phyloP scores from a whole-genome alignment of 129 eudicot genomes.

The Calendula officinalis region DNA sequence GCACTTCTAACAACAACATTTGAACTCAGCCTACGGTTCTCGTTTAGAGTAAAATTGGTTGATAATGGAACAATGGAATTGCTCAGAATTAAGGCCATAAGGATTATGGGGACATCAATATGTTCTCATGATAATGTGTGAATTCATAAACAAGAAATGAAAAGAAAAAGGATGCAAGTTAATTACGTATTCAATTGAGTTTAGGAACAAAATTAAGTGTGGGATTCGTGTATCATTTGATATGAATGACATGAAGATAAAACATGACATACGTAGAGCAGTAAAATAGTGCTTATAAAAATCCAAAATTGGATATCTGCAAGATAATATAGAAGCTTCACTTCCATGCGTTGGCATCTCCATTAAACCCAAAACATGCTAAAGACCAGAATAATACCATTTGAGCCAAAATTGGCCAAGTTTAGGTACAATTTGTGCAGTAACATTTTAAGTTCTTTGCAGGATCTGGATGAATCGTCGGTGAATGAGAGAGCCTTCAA shows the following conservation, averaged over 20 bases:
- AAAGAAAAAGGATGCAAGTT: slow-evolving; percentile 19
- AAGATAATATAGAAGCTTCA: neutral
- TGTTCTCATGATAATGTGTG: too few species aligned
- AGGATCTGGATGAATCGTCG: too few species aligned
- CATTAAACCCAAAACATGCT: too few species aligned
- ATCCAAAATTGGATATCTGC: neutral
- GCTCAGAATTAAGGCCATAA: slow-evolving; percentile 5
- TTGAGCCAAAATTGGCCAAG: too few species aligned
- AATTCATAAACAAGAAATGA: slow-evolving; percentile 6
- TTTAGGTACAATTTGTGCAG: too few species aligned
- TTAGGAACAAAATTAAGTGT: slow-evolving; percentile 20
- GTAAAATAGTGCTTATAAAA: neutral
- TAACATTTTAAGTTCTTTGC: too few species aligned
- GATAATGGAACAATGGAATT: slow-evolving; percentile 14
- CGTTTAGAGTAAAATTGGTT: slow-evolving; percentile 22
- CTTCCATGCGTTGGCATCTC: too few species aligned
- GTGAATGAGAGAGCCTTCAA: too few species aligned
- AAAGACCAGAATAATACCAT: too few species aligned
- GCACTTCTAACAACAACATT: slow-evolving; percentile 32
- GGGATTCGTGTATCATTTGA: slow-evolving; percentile 29
- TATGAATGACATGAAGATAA: slow-evolving; percentile 28
- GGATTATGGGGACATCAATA: neutral
- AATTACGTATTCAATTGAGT: slow-evolving; percentile 28
- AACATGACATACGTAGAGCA: slow-evolving; percentile 12
- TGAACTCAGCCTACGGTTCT: slow-evolving; percentile 24